Conservation (phyloP, 176 grass and related monocot genomes). For the Elymus sibiricus region DNA sequence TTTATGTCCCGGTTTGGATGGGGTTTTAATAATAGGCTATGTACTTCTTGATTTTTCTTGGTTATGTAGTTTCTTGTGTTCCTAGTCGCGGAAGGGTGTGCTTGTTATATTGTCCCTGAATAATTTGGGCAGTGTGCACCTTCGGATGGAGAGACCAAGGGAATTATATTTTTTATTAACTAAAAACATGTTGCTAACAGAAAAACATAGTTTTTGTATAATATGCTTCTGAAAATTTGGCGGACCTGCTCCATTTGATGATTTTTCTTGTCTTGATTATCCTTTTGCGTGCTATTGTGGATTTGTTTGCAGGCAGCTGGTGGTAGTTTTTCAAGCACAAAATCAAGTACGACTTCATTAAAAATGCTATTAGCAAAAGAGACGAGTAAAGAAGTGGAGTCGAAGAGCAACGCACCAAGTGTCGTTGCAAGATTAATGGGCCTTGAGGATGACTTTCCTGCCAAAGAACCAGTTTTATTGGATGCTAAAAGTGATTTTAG, state of each 20-base stretch:
- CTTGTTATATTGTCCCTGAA: too few relatives aligned
- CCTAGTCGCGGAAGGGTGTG: too few relatives aligned
- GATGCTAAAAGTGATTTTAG: conserved; percentile 1
- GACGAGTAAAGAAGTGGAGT: conserved; percentile 57
- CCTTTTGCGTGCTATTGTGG: neutral
- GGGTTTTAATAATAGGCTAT: too few relatives aligned
- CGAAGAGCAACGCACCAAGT: conserved; percentile 50
- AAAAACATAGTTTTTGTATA: neutral
- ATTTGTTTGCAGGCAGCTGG: conserved; percentile 21
- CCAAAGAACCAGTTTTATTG: conserved; percentile 31
- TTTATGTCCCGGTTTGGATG: too few relatives aligned
- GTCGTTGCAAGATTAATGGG: conserved; percentile 92
- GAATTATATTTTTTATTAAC: too few relatives aligned
- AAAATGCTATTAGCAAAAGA: conserved; percentile 89
- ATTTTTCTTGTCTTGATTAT: conserved; percentile 8
- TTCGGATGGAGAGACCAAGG: too few relatives aligned
- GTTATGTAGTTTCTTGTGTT: too few relatives aligned
- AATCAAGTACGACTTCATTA: conserved; percentile 59
- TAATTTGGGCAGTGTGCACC: too few relatives aligned
- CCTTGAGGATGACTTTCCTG: conserved; percentile 70
- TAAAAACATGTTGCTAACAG: conserved; percentile 9
- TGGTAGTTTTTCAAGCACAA: conserved; percentile 35
- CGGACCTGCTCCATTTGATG: neutral
- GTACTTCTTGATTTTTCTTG: too few relatives aligned
- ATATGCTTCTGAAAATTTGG: conserved; percentile 5